Conservation (phyloP, 75 land plant genomes). For the Cupressus sempervirens region DNA sequence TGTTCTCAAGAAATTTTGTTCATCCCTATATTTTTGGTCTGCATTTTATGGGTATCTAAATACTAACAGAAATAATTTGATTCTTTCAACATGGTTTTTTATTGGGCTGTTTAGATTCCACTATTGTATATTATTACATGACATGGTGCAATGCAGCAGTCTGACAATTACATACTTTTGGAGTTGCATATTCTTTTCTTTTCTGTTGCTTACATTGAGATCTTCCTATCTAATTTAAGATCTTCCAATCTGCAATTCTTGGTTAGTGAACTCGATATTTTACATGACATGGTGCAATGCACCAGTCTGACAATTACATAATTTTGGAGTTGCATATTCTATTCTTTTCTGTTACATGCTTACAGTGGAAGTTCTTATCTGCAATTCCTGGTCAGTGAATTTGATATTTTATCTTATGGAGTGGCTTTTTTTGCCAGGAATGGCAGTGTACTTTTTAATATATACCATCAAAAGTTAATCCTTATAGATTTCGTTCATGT, state of each 20-base stretch:
- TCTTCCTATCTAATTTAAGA: not conserved
- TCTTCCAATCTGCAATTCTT: not conserved
- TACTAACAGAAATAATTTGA: not conserved
- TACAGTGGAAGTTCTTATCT: too few relatives aligned
- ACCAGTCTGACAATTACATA: too few relatives aligned
- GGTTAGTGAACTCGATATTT: not conserved
- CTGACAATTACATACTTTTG: not conserved
- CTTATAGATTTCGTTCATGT: not conserved
- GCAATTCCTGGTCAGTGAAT: not conserved
- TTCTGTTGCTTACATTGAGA: not conserved
- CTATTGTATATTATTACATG: not conserved
- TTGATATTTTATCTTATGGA: not conserved
- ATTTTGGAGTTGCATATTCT: too few relatives aligned
- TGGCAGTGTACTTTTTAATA: not conserved
- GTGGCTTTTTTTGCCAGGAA: not conserved
- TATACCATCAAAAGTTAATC: not conserved
- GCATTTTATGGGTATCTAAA: not conserved
- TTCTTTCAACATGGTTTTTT: not conserved
- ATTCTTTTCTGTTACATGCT: too few relatives aligned
- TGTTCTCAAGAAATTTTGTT: not conserved
- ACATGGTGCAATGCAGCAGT: not conserved
- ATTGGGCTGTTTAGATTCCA: not conserved
- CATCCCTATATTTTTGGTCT: not conserved
- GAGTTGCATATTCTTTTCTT: not conserved
- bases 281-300: too few relatives aligned